Conservation (phyloP, 768 basidiomycete species). For the Trametes cinnabarina region DNA sequence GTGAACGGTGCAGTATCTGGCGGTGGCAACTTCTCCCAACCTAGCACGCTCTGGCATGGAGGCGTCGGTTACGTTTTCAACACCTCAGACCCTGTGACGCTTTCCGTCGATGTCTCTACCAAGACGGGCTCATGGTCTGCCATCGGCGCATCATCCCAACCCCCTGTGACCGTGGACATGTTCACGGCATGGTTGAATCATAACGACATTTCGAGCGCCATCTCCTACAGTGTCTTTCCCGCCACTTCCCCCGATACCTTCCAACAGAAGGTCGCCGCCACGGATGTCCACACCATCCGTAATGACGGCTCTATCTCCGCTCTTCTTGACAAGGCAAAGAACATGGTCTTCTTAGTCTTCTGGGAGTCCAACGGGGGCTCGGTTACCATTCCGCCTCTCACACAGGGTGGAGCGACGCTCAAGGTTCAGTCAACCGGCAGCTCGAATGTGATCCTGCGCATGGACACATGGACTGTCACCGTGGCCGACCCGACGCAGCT, state of each 20-base stretch:
- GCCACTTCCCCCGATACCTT: conserved; percentile 42
- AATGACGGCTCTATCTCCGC: conserved; percentile 54
- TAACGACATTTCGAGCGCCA: conserved; percentile 30
- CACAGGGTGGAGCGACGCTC: conserved; percentile 27
- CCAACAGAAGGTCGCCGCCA: conserved; percentile 32
- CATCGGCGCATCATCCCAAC: conserved; percentile 60
- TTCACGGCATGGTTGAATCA: conserved; percentile 57
- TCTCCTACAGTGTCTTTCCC: conserved; percentile 55
- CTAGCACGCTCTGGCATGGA: conserved; percentile 55
- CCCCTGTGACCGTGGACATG: conserved; percentile 51
- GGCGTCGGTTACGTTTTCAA: conserved; percentile 56
- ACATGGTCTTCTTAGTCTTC: conserved; percentile 48
- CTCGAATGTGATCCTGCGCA: conserved; percentile 43
- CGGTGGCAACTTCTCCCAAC: conserved; percentile 27
- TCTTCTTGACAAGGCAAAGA: conserved; percentile 41
- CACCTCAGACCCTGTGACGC: conserved; percentile 28
- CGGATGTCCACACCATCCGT: conserved; percentile 37
- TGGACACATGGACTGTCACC: conserved; percentile 43
- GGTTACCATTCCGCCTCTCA: conserved; percentile 34
- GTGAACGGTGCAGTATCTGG: conserved; percentile 35
- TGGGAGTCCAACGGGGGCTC: conserved; percentile 50
- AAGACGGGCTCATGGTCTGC: conserved; percentile 56
- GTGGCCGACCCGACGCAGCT: conserved; percentile 67
- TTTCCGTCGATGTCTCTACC: conserved; percentile 40
- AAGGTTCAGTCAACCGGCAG: conserved; percentile 40